phyloP scores from a whole-genome alignment of 495 filamentous ascomycete genomes.

The Xylaria acuta region DNA sequence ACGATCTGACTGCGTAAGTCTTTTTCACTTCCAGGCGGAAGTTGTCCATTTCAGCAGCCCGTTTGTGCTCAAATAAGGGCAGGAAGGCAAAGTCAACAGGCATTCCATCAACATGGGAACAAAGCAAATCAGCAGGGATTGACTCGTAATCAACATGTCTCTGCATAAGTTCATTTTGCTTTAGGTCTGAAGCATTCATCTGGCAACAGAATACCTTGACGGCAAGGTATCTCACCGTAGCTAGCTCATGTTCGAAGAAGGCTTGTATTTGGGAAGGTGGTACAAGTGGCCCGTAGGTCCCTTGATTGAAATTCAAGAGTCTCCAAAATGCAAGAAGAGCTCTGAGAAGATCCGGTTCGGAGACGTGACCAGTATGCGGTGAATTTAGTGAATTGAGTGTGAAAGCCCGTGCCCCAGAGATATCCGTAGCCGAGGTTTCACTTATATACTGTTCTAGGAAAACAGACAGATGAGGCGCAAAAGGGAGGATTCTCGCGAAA shows the following conservation, averaged over 20 bases:
- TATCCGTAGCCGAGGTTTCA: constrained; percentile 34
- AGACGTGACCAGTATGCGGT: constrained; percentile 10
- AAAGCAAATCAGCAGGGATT: constrained; percentile 49
- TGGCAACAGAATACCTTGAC: constrained; percentile 79
- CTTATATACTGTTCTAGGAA: constrained; percentile 56
- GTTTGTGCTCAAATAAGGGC: constrained; percentile 75
- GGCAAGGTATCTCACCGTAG: constrained; percentile 76
- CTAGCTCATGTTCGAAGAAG: constrained; percentile 67
- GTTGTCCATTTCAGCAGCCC: constrained; percentile 49
- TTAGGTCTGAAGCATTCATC: constrained; percentile 79
- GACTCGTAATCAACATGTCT: constrained; percentile 64
- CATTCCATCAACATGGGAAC: constrained; percentile 76
- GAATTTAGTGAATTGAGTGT: constrained; percentile 36
- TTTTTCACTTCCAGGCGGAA: constrained; percentile 40
- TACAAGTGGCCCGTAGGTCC: constrained; percentile 65
- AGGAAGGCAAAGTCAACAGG: constrained; percentile 85
- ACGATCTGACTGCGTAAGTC: constrained; percentile 33
- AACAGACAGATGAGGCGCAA: constrained; percentile 72
- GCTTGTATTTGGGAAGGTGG: constrained; percentile 69
- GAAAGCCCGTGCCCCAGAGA: constrained; percentile 24
- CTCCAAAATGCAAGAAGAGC: constrained; percentile 75
- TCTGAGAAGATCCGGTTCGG: constrained; percentile 37
- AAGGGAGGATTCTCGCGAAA: constrained; percentile 79
- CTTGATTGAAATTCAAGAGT: constrained; percentile 74
- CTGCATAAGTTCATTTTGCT: constrained; percentile 71